Evolutionary conservation across 768 basidiomycete genomes (phyloP).

Genomic region (Naganishia randhawae): DNA sequence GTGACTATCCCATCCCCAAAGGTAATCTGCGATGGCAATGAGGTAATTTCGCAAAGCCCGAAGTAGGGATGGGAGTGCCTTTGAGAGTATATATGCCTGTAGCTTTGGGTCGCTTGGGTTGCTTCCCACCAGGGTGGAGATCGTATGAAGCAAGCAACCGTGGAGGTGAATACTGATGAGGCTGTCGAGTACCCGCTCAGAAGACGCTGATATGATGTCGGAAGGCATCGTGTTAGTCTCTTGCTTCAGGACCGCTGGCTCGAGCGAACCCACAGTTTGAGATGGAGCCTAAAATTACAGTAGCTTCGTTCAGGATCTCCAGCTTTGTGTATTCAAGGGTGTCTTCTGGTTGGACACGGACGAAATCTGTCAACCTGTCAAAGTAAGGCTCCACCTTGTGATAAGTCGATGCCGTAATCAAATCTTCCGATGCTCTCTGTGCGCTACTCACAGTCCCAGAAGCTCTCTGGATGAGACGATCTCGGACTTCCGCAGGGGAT

Average conservation of each 20-base stretch:
- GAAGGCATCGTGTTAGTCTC: not conserved
- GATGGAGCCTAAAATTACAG: conserved; percentile 46
- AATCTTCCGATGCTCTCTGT: not conserved
- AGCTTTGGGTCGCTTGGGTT: not conserved
- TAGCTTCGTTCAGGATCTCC: conserved; percentile 42
- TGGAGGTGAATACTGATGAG: conserved; percentile 38
- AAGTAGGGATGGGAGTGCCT: conserved; percentile 38
- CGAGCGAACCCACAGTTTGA: conserved; percentile 38
- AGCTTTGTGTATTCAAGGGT: conserved; percentile 2
- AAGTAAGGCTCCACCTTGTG: not conserved
- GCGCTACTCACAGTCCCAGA: conserved; percentile 15
- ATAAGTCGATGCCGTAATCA: not conserved
- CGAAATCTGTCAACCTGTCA: conserved; percentile 11
- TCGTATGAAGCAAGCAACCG: conserved; percentile 34
- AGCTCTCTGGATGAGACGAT: conserved; percentile 7
- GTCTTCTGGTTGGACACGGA: conserved; percentile 10
- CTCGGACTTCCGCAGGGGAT: conserved; percentile 47
- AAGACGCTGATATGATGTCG: not conserved
- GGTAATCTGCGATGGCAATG: conserved; percentile 42
- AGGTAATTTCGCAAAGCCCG: conserved; percentile 45
- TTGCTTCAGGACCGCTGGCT: not conserved
- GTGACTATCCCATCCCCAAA: conserved; percentile 37
- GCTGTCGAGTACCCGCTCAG: conserved; percentile 26
- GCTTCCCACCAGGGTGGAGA: conserved; percentile 34
- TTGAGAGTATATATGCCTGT: conserved; percentile 4